Evolutionary conservation across 768 basidiomycete genomes (phyloP).

Genomic region (Xerocomellus dryophilus): DNA sequence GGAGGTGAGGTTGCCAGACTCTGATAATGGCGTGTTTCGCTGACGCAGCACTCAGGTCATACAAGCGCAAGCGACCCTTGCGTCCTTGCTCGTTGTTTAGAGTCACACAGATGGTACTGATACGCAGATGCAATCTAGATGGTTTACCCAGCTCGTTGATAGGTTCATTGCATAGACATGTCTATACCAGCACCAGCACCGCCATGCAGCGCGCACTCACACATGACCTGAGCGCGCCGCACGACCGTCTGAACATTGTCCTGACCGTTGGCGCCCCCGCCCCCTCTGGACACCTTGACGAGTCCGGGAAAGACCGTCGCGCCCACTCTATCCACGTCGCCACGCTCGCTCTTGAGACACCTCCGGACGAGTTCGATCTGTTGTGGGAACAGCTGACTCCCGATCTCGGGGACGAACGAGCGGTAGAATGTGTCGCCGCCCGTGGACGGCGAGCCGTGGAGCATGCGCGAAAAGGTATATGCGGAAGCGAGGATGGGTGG

Average conservation of each 20-base stretch:
- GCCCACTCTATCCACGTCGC: slow-evolving; percentile 72
- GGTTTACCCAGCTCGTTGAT: slow-evolving; percentile 6
- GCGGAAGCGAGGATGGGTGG: slow-evolving; percentile 66
- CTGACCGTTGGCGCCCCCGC: slow-evolving; percentile 32
- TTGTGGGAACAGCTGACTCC: slow-evolving; percentile 65
- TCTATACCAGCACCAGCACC: slow-evolving; percentile 1
- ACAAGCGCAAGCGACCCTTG: slow-evolving; percentile 79
- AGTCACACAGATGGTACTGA: slow-evolving; percentile 10
- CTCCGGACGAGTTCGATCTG: slow-evolving; percentile 85
- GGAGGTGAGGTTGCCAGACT: slow-evolving; percentile 48
- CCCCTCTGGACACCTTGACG: slow-evolving; percentile 66
- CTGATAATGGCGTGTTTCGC: neutral
- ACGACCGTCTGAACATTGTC: slow-evolving; percentile 71
- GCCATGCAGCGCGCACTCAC: slow-evolving; percentile 73
- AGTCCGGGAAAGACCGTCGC: slow-evolving; percentile 86
- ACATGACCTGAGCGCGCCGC: slow-evolving; percentile 80
- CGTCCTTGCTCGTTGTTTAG: slow-evolving; percentile 74
- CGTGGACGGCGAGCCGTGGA: slow-evolving; percentile 63
- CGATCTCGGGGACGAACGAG: slow-evolving; percentile 82
- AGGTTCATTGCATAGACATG: neutral
- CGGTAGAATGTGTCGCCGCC: slow-evolving; percentile 73
- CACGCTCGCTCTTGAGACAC: slow-evolving; percentile 71
- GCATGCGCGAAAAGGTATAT: slow-evolving; percentile 80
- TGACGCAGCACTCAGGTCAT: slow-evolving; percentile 53
- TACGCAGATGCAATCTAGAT: slow-evolving; percentile 26